phyloP scores from a whole-genome alignment of 257 asterid genomes.

The Perilla frutescens region DNA sequence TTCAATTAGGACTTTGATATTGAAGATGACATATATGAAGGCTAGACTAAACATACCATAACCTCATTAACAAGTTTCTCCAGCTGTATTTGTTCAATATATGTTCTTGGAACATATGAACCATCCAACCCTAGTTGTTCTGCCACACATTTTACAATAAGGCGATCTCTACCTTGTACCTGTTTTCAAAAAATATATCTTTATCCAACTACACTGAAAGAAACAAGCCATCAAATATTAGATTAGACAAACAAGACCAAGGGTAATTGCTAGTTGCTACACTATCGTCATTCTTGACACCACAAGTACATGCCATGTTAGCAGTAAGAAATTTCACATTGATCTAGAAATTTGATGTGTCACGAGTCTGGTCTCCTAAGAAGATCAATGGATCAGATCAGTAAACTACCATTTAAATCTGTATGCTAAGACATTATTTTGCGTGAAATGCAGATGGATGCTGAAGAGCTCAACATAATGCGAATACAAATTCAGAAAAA shows the following conservation, averaged over 20 bases:
- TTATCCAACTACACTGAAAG: constrained; percentile 8
- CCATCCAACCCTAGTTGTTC: constrained; percentile 90
- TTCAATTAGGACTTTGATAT: constrained; percentile 36
- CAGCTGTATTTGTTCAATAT: constrained; percentile 95
- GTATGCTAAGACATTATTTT: neutral
- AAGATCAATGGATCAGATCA: neutral
- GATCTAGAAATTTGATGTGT: neutral
- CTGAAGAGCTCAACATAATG: neutral
- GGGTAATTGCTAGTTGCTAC: constrained; percentile 15
- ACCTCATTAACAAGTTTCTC: constrained; percentile 94
- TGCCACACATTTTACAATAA: constrained; percentile 64
- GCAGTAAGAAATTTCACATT: neutral
- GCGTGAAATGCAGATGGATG: neutral
- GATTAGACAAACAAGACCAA: constrained; percentile 7
- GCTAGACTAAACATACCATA: constrained; percentile 68
- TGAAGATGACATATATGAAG: constrained; percentile 18
- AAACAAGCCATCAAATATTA: neutral
- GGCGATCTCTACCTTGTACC: constrained; percentile 98
- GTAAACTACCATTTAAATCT: neutral
- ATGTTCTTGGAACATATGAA: constrained; percentile 86
- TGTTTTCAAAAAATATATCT: constrained; percentile 37
- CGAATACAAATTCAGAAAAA: constrained; percentile 5
- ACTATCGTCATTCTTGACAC: neutral
- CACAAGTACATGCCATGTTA: neutral
- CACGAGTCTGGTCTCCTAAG: neutral